Evolutionary conservation across 1,284 basidiomycete species (phyloP).

Genomic region (Salmacisia buchloeana): DNA sequence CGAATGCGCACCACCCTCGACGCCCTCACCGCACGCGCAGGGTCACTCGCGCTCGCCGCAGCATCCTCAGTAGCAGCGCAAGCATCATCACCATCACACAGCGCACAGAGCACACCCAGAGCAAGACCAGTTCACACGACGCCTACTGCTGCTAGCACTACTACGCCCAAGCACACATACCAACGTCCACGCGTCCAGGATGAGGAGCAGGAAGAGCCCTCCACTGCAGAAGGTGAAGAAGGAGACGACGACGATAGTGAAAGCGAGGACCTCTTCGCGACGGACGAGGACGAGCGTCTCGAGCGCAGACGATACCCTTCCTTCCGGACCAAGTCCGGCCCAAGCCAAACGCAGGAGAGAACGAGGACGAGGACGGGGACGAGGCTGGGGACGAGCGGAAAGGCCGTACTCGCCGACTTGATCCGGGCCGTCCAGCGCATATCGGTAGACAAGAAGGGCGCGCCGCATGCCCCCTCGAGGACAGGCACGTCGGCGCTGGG

Average conservation of each 20-base stretch:
- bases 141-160: no score
- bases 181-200: no score
- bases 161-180: no score
- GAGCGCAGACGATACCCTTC: no score
- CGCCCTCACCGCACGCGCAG: not conserved
- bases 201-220: not conserved
- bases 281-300: not conserved
- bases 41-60: not conserved
- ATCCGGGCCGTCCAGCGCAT: not conserved
- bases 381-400: not conserved
- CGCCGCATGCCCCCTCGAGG: no score
- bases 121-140: no score
- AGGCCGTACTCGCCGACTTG: not conserved
- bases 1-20: not conserved
- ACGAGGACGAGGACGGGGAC: no score
- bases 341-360: not conserved
- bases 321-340: no score
- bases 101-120: not conserved
- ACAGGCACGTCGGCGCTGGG: no score
- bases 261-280: slow-evolving; percentile 6
- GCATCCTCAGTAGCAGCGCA: not conserved
- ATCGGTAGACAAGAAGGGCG: not conserved
- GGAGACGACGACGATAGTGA: not conserved
- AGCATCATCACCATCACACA: not conserved
- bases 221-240: not conserved